Percentiles rank a stretch among this genome's conserved stretches.
These are phyloP conservation scores for Huiozyma naganishii DNA, from an alignment of 805 yeast species.

Conservation along the genomic window DNA sequence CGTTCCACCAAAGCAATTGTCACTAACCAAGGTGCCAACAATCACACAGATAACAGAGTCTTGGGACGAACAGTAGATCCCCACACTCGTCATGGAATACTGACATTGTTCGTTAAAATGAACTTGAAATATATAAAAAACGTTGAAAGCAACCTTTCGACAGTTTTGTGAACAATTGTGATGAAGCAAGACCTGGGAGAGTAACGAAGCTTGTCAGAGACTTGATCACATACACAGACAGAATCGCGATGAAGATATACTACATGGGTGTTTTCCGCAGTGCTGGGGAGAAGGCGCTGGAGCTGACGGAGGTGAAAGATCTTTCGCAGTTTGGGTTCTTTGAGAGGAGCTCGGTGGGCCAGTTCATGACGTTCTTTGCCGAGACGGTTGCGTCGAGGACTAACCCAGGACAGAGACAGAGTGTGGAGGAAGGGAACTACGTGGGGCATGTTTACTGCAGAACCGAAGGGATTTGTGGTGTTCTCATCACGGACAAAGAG, in stretches of 20 bases:
- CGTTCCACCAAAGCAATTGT: no score
- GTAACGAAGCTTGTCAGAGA: background rate
- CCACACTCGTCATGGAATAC: no score
- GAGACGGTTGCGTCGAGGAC: slow-evolving; percentile 88
- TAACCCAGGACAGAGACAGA: slow-evolving; percentile 79
- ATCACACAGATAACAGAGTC: no score
- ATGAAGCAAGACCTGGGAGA: no score
- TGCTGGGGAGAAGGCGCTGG: slow-evolving; percentile 45
- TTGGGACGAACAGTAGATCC: no score
- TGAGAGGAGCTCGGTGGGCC: slow-evolving; percentile 72
- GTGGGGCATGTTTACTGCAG: slow-evolving; percentile 88
- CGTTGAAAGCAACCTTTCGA: no score
- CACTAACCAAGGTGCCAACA: no score
- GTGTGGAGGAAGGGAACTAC: slow-evolving; percentile 85
- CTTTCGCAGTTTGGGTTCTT: slow-evolving; percentile 80
- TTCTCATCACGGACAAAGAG: slow-evolving; percentile 85
- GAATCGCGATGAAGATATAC: slow-evolving; percentile 63
- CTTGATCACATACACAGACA: background rate
- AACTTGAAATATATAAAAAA: no score
- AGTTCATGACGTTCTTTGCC: slow-evolving; percentile 90
- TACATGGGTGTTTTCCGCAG: slow-evolving; percentile 80
- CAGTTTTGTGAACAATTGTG: no score
- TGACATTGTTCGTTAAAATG: no score
- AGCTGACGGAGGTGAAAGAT: slow-evolving; percentile 71
- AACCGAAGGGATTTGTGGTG: slow-evolving; percentile 85